These are phyloP conservation scores for Pythium angustatum DNA, from an alignment of 352 stramenopile species.

Conservation along the genomic window DNA sequence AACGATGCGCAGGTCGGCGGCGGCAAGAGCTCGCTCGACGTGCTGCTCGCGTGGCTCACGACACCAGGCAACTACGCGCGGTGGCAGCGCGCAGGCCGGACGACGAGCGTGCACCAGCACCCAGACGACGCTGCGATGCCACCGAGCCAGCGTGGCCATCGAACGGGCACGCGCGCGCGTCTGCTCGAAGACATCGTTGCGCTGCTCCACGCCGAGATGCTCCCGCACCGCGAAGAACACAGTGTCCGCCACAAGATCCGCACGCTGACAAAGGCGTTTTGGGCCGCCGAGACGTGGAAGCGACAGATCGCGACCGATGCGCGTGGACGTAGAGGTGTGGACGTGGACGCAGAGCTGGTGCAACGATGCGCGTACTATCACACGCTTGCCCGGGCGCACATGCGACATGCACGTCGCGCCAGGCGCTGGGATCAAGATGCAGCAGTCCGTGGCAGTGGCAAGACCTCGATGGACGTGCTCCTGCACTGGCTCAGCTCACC, in stretches of 20 bases:
- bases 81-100: constrained; percentile 17
- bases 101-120: no score
- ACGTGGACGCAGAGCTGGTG: neutral
- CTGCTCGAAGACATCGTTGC: constrained; percentile 35
- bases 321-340: no score
- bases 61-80: constrained; percentile 1
- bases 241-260: constrained; percentile 36
- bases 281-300: constrained; percentile 27
- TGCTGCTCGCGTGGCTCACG: constrained; percentile 10
- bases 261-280: constrained; percentile 38
- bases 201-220: constrained; percentile 26
- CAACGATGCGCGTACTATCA: constrained; percentile 8
- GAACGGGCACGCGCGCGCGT: neutral
- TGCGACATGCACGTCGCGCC: constrained; percentile 4
- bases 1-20: no score
- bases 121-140: no score
- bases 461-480: constrained; percentile 16
- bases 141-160: neutral
- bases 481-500: constrained; percentile 8
- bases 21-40: constrained; percentile 10
- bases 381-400: neutral
- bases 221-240: constrained; percentile 30
- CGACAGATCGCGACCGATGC: no score
- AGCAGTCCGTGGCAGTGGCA: neutral
- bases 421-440: constrained; percentile 14